Conservation (phyloP, 352 stramenopile genomes). For the Halophytophthora batemanensis region DNA sequence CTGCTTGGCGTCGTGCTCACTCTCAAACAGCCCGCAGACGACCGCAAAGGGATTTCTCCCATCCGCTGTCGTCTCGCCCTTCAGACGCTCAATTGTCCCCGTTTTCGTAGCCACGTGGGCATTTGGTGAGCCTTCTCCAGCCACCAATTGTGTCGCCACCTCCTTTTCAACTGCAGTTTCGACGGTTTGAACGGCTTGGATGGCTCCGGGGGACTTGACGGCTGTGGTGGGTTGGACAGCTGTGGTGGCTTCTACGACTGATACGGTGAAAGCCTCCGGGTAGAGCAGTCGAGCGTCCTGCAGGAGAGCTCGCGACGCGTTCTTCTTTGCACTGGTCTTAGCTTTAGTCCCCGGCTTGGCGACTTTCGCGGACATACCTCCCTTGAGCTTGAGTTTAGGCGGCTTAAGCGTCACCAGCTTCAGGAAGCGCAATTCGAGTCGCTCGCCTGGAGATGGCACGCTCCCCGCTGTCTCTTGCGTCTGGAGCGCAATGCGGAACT, state of each 20-base stretch:
- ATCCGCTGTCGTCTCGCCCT: constrained; percentile 60
- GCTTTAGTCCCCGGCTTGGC: background rate
- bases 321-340: constrained; percentile 5
- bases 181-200: no score
- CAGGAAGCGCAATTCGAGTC: constrained; percentile 55
- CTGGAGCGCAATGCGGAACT: constrained; percentile 53
- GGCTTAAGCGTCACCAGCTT: constrained; percentile 47
- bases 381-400: constrained; percentile 29
- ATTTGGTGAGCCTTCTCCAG: no score
- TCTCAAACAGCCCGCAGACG: constrained; percentile 50
- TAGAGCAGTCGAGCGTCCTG: constrained; percentile 48
- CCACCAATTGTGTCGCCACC: no score
- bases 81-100: constrained; percentile 59
- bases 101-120: background rate
- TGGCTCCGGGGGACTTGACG: no score
- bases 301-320: constrained; percentile 22
- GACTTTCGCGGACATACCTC: constrained; percentile 1
- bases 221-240: no score
- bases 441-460: constrained; percentile 32
- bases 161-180: background rate
- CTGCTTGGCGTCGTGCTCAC: constrained; percentile 35
- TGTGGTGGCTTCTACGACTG: no score
- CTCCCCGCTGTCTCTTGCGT: background rate
- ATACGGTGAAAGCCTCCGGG: constrained; percentile 29
- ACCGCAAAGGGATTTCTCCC: constrained; percentile 67